A percentile compares a stretch with the other conserved stretches of the same genome.
phyloP scores from a whole-genome alignment of 805 yeast species.

The Sporopachydermia quercuum region DNA sequence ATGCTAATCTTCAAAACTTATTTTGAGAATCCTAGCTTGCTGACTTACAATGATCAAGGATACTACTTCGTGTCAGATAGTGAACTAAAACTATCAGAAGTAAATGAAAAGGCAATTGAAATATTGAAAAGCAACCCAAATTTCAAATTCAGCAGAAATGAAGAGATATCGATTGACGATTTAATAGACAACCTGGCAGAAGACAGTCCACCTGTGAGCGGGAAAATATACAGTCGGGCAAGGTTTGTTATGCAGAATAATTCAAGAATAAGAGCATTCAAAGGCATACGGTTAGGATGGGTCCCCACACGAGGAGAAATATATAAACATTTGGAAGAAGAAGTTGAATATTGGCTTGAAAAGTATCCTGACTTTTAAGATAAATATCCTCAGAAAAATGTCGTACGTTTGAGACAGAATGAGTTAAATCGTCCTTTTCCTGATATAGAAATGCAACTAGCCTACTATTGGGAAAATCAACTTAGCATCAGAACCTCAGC shows the following conservation, averaged over 20 bases:
- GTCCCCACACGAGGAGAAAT: constrained; percentile 5
- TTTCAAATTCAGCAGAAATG: too few species aligned
- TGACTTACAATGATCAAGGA: constrained; percentile 20
- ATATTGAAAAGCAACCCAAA: constrained; percentile 11
- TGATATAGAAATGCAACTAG: background rate
- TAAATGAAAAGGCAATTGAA: constrained; percentile 13
- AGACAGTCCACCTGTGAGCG: too few species aligned
- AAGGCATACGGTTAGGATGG: constrained; percentile 8
- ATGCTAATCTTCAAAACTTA: constrained; percentile 14
- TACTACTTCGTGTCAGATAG: constrained; percentile 22
- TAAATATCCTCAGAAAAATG: too few species aligned
- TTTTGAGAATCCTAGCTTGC: constrained; percentile 10
- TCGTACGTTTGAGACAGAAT: too few species aligned
- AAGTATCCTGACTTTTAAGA: too few species aligned
- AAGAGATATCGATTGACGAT: too few species aligned
- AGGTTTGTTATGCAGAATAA: constrained; percentile 4
- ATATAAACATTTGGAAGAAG: constrained; percentile 10
- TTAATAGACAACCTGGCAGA: too few species aligned
- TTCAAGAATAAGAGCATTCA: constrained; percentile 6
- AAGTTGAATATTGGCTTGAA: constrained; percentile 10
- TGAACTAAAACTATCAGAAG: constrained; percentile 19
- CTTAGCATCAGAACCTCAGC: too few species aligned
- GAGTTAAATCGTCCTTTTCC: too few species aligned
- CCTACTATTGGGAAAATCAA: too few species aligned
- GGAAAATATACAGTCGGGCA: background rate